Base-by-base conservation (phyloP, 2,329 filamentous ascomycete genomes). In the Penicillium crustosum region DNA sequence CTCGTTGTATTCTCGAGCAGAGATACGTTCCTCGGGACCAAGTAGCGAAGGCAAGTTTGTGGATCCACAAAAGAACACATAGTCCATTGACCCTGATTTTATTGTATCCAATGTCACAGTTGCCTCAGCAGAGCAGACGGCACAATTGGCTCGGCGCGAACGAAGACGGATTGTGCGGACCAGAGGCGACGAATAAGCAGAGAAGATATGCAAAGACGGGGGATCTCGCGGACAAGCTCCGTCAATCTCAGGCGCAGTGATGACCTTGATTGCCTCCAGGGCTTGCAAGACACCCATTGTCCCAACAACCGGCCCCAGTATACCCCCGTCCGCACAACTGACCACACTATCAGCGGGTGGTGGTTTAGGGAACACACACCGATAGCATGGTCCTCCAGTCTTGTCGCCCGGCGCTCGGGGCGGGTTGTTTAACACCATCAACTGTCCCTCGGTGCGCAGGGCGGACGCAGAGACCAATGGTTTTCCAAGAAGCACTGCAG, bases 281-380 rank as follows among this genome's bases (percentile, higher is more conserved):
- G 94, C 93, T 77, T 97, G 94, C 55, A 97, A 77, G 0, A 96
- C 87, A 8, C 94, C 94, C 91, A 99, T 97, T 0, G 87, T 83
- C 0, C 94, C 94, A 0, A 99, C 94, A 0, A 97, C 92, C 0
- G 94, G 93, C 0, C 94, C 94, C 1, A 99, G 69, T 9, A 99
- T 92, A 0, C 94, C 94, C 10, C 93, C 93, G 72, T 99, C 94
- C 41, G 93, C 91, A 69, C 94, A 99, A 59, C 88, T 91, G 1
- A 91, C 82, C 0, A 97, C 88, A 56, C 86, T 91, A 42, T 90
- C 89, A 0, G 90, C 85, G 0, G 93, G 92, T 0, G 94, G 93
- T 0, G 94, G 93, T 38, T 83, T 88, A 0, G 92, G 93, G 66
- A 96, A 99, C 13, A 97, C 84, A 70, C 94, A 99, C 42, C 94